phyloP scores from a whole-genome alignment of 208 protist species.

The Wallacemonas rigidus region DNA sequence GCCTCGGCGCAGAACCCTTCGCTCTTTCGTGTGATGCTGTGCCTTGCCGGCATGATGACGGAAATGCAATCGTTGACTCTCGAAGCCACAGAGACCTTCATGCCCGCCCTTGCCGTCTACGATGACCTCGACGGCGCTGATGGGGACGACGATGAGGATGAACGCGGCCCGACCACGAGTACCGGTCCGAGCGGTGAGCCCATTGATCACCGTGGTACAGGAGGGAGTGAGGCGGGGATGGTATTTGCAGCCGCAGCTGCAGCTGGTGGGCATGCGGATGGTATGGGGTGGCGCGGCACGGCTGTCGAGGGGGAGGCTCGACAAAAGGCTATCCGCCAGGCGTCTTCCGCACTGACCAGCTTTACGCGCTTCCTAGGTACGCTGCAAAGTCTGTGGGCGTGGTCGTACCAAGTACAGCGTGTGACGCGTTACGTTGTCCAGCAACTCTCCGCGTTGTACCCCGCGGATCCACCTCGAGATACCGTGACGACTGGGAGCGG shows the following conservation, averaged over 20 bases:
- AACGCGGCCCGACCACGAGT: too few relatives aligned
- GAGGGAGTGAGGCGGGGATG: not conserved
- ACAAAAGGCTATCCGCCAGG: not conserved
- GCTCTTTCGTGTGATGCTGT: slow-evolving; percentile 45
- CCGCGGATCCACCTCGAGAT: slow-evolving; percentile 19
- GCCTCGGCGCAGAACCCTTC: slow-evolving; percentile 35
- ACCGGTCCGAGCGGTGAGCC: too few relatives aligned
- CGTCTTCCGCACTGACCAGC: not conserved
- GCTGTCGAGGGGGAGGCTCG: not conserved
- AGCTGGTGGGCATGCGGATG: not conserved
- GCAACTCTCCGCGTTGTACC: slow-evolving; percentile 67
- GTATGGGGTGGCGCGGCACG: slow-evolving; percentile 10
- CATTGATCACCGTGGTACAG: too few relatives aligned
- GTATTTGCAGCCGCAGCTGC: not conserved
- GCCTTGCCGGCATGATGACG: slow-evolving; percentile 33
- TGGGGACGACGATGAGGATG: slow-evolving; percentile 5
- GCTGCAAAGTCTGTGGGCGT: slow-evolving; percentile 80
- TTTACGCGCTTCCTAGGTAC: slow-evolving; percentile 11
- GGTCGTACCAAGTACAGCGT: slow-evolving; percentile 48
- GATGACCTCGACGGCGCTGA: slow-evolving; percentile 37
- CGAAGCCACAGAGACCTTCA: slow-evolving; percentile 38
- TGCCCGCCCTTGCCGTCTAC: slow-evolving; percentile 51
- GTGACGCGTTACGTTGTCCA: slow-evolving; percentile 43
- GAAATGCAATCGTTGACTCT: slow-evolving; percentile 54
- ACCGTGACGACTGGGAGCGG: not conserved